phyloP scores from a whole-genome alignment of 2,329 filamentous ascomycete genomes.

The Nothopassalora personata region DNA sequence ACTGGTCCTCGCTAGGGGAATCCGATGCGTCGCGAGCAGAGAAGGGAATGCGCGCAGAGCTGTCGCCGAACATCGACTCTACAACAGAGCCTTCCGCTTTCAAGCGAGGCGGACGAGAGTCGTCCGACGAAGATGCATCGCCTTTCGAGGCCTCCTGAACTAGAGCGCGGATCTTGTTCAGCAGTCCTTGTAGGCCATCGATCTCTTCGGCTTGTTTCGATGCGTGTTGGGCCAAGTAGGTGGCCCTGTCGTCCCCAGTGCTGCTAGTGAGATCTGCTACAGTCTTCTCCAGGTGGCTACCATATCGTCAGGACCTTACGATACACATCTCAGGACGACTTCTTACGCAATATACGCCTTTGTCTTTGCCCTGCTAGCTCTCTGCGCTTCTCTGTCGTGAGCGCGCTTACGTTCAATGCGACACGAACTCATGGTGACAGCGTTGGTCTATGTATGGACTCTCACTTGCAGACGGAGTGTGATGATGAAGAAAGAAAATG shows the following conservation, averaged over 20 bases:
- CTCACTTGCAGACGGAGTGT: background rate
- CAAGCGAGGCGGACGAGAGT: background rate
- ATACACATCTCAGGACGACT: too few species aligned
- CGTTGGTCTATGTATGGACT: background rate
- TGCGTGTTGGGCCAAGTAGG: constrained; percentile 21
- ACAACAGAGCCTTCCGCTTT: constrained; percentile 11
- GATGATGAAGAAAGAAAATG: background rate
- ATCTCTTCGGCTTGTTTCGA: constrained; percentile 21
- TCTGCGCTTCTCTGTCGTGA: constrained; percentile 21
- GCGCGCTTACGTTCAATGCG: constrained; percentile 25
- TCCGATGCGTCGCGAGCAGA: constrained; percentile 7
- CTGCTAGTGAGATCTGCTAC: constrained; percentile 19
- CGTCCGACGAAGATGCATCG: constrained; percentile 5
- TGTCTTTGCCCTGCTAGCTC: constrained; percentile 21
- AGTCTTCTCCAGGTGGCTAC: constrained; percentile 20
- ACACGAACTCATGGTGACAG: constrained; percentile 12
- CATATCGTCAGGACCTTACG: background rate
- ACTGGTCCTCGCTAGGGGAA: constrained; percentile 17
- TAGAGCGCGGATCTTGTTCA: constrained; percentile 18
- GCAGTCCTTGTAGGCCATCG: constrained; percentile 19
- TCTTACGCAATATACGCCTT: constrained; percentile 18
- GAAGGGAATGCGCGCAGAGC: background rate
- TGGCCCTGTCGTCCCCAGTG: constrained; percentile 16
- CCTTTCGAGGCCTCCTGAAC: constrained; percentile 19
- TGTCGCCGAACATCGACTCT: constrained; percentile 3